Evolutionary conservation across 2,329 filamentous ascomycete species (phyloP).

Genomic region (Fusarium cicatricum): DNA sequence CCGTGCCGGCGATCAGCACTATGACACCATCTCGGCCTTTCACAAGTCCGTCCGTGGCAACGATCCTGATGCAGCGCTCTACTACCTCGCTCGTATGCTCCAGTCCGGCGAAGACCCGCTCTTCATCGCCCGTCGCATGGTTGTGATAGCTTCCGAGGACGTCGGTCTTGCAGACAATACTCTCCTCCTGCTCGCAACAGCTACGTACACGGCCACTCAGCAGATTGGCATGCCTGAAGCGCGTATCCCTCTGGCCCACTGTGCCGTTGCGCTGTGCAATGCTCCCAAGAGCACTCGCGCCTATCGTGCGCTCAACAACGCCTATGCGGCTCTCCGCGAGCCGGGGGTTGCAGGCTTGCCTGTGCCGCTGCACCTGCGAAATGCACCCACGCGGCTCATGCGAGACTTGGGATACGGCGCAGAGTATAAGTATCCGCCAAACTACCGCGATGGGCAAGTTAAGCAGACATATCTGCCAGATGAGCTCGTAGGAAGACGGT

Average conservation of each 20-base stretch:
- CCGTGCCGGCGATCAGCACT: slow-evolving; percentile 93
- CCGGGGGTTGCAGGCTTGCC: slow-evolving; percentile 84
- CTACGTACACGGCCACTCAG: slow-evolving; percentile 86
- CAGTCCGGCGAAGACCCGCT: slow-evolving; percentile 93
- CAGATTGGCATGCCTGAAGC: slow-evolving; percentile 97
- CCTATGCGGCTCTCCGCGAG: slow-evolving; percentile 79
- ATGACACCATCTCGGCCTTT: slow-evolving; percentile 96
- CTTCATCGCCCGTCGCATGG: slow-evolving; percentile 90
- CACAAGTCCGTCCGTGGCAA: slow-evolving; percentile 94
- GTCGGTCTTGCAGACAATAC: slow-evolving; percentile 88
- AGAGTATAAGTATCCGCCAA: slow-evolving; percentile 96
- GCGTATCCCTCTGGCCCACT: slow-evolving; percentile 89
- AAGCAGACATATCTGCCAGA: slow-evolving; percentile 91
- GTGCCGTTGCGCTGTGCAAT: slow-evolving; percentile 79
- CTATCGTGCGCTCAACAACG: slow-evolving; percentile 84
- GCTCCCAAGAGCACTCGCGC: slow-evolving; percentile 88
- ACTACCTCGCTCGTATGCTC: slow-evolving; percentile 96
- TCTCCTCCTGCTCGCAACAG: slow-evolving; percentile 83
- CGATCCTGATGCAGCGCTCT: slow-evolving; percentile 86
- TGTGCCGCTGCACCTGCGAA: slow-evolving; percentile 86
- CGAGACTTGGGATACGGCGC: slow-evolving; percentile 89
- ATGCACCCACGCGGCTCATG: slow-evolving; percentile 93
- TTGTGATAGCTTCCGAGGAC: slow-evolving; percentile 95
- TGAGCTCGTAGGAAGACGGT: slow-evolving; percentile 71
- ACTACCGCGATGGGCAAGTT: slow-evolving; percentile 83